These are phyloP conservation scores for Backusella sp. DNA, from an alignment of 192 early-diverging fungal genomes.

Conservation along the genomic window DNA sequence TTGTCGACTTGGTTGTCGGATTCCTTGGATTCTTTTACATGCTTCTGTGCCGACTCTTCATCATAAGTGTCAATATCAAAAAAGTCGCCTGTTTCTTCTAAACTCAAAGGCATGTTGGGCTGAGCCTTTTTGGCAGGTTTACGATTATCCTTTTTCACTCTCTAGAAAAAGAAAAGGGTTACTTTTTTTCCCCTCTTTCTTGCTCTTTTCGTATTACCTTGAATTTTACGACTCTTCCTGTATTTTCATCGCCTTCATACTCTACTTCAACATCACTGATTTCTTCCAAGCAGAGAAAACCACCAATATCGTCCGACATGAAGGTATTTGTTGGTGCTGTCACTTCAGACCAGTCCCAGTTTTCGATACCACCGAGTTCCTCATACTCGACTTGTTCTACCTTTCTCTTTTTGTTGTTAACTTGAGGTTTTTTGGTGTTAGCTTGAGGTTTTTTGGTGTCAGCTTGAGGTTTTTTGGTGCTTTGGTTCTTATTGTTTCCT, in stretches of 20 bases:
- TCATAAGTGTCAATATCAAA: constrained; percentile 83
- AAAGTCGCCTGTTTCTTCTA: constrained; percentile 51
- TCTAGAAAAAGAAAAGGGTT: constrained; percentile 13
- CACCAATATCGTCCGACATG: constrained; percentile 68
- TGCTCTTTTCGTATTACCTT: constrained; percentile 45
- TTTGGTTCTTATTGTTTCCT: not conserved
- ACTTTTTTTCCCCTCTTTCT: constrained; percentile 10
- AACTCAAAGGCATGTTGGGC: constrained; percentile 46
- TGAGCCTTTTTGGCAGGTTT: constrained; percentile 38
- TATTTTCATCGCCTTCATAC: constrained; percentile 58
- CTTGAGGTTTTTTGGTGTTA: not conserved
- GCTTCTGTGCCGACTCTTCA: constrained; percentile 46
- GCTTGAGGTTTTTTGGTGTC: not conserved
- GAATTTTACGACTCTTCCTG: constrained; percentile 73
- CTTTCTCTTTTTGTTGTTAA: constrained; percentile 6
- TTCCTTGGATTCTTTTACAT: not conserved
- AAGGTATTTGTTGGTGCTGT: constrained; percentile 43
- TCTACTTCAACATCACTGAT: constrained; percentile 80
- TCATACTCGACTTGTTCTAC: constrained; percentile 16
- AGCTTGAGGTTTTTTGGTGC: not conserved
- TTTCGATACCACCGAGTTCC: constrained; percentile 38
- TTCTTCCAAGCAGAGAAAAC: constrained; percentile 87
- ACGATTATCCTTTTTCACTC: constrained; percentile 20
- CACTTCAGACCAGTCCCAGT: constrained; percentile 64
- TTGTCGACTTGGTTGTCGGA: not conserved